These are phyloP conservation scores for Paraglomus occultum DNA, from an alignment of 192 early-diverging fungal genomes.

Conservation along the genomic window DNA sequence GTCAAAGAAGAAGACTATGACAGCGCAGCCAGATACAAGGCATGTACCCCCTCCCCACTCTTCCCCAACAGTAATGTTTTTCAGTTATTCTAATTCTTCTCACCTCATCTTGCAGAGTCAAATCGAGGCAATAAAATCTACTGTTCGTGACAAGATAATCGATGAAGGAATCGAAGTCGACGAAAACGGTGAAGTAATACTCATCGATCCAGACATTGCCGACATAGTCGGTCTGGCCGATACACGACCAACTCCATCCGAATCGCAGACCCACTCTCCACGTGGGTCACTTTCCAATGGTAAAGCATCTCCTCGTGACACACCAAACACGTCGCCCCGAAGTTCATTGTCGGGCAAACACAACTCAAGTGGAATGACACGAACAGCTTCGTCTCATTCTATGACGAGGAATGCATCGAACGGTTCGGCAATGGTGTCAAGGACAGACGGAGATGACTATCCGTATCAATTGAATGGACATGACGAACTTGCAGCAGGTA, in stretches of 20 bases:
- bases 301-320: not conserved
- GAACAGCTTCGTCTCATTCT: too few species aligned
- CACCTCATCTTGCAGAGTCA: constrained; percentile 1
- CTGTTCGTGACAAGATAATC: constrained; percentile 10
- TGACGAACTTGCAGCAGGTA: too few species aligned
- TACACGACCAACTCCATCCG: not conserved
- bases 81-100: too few species aligned
- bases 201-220: not conserved
- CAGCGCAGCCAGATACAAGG: constrained; percentile 71
- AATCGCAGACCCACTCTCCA: not conserved
- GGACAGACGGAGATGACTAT: too few species aligned
- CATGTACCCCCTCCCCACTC: constrained; percentile 17
- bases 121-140: constrained; percentile 4
- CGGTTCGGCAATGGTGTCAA: too few species aligned
- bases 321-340: not conserved
- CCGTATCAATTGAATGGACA: too few species aligned
- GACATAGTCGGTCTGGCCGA: constrained; percentile 29
- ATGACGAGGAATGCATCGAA: too few species aligned
- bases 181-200: constrained; percentile 22
- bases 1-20: constrained; percentile 75
- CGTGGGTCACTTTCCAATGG: not conserved
- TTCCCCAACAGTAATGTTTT: too few species aligned
- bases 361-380: too few species aligned
- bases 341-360: too few species aligned
- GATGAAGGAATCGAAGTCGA: constrained; percentile 33